Conservation (phyloP, 2,329 filamentous ascomycete genomes). For the Trichoderma cornu-damae region DNA sequence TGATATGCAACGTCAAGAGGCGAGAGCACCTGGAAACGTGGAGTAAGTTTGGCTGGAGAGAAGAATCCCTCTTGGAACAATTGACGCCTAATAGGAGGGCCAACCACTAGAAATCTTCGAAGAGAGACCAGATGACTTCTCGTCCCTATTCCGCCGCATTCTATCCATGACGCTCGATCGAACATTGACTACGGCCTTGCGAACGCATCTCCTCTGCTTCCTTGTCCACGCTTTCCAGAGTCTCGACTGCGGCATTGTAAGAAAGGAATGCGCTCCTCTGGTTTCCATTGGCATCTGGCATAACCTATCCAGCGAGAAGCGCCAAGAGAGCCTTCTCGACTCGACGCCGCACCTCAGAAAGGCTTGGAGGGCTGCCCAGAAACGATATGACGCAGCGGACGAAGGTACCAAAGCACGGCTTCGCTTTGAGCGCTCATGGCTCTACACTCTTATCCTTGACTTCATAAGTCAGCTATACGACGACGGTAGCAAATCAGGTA, state of each 20-base stretch:
- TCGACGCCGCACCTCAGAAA: slow-evolving; percentile 73
- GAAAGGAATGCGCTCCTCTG: slow-evolving; percentile 92
- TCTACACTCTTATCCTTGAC: slow-evolving; percentile 78
- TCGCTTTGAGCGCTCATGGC: slow-evolving; percentile 89
- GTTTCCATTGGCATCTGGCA: slow-evolving; percentile 97
- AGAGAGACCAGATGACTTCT: slow-evolving; percentile 74
- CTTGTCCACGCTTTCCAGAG: slow-evolving; percentile 91
- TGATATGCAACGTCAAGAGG: slow-evolving; percentile 83
- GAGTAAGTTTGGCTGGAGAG: slow-evolving; percentile 49
- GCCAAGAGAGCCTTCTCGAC: slow-evolving; percentile 67
- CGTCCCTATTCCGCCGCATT: slow-evolving; percentile 80
- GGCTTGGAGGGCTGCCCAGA: slow-evolving; percentile 81
- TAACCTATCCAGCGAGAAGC: slow-evolving; percentile 73
- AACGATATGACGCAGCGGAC: slow-evolving; percentile 83
- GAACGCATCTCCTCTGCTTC: slow-evolving; percentile 81
- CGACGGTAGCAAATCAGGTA: slow-evolving; percentile 44
- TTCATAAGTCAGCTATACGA: slow-evolving; percentile 72
- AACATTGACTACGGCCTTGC: slow-evolving; percentile 60
- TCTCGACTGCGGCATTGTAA: slow-evolving; percentile 78
- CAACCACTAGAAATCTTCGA: slow-evolving; percentile 62
- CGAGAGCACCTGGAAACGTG: slow-evolving; percentile 83
- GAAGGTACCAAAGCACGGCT: slow-evolving; percentile 71
- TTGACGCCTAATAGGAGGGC: slow-evolving; percentile 21
- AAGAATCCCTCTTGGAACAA: not conserved
- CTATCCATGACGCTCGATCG: slow-evolving; percentile 78